phyloP scores from a whole-genome alignment of 2,329 filamentous ascomycete genomes.

The Scopulariopsis brevicaulis region DNA sequence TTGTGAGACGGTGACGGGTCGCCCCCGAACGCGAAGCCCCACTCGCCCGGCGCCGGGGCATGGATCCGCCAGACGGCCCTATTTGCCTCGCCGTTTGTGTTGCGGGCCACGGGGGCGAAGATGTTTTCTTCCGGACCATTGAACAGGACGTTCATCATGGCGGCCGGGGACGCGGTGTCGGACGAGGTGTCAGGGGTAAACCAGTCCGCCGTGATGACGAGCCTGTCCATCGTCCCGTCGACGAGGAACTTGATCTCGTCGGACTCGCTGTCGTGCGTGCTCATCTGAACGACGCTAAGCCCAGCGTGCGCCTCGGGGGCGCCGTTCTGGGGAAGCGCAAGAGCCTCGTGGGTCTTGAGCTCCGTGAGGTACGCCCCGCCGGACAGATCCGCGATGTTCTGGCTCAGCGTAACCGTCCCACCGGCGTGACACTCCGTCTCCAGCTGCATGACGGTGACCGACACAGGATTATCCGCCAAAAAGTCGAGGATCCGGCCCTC shows the following conservation, averaged over 20 bases:
- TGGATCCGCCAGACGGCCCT: neutral
- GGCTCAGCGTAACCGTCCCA: neutral
- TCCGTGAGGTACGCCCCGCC: neutral
- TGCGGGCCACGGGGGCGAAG: neutral
- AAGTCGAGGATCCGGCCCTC: neutral
- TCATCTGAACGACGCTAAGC: neutral
- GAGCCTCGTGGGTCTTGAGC: neutral
- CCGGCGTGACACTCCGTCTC: neutral
- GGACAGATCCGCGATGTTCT: neutral
- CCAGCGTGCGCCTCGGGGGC: neutral
- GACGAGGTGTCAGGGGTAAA: neutral
- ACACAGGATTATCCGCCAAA: neutral
- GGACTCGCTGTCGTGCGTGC: neutral
- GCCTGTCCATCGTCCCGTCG: slow-evolving; percentile 5
- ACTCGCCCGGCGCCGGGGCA: neutral
- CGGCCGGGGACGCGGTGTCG: neutral
- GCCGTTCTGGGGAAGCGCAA: neutral
- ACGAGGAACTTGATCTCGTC: slow-evolving; percentile 5
- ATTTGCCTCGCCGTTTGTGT: neutral
- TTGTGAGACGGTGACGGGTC: slow-evolving; percentile 4
- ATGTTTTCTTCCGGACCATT: neutral
- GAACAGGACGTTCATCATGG: neutral
- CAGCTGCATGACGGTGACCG: neutral
- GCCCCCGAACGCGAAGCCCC: slow-evolving; percentile 4
- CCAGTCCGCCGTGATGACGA: neutral